Conservation (phyloP, 768 basidiomycete species). For the Russula lepida region DNA sequence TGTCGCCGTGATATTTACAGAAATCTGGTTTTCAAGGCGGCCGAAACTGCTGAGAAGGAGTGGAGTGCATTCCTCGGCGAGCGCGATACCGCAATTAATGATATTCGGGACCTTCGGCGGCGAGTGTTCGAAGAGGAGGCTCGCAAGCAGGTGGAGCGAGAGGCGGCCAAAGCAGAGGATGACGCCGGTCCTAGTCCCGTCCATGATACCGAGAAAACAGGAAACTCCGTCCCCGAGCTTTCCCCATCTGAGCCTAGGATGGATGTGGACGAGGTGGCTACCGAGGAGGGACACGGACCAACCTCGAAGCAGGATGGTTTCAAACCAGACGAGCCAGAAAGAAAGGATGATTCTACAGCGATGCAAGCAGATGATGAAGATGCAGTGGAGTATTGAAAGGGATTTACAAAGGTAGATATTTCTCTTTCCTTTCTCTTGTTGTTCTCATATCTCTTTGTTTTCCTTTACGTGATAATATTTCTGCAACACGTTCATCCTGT, state of each 20-base stretch:
- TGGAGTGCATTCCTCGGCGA: slow-evolving; percentile 59
- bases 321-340: slow-evolving; percentile 17
- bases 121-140: slow-evolving; percentile 61
- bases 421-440: slow-evolving; percentile 2
- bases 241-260: slow-evolving; percentile 18
- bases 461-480: slow-evolving; percentile 6
- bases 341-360: slow-evolving; percentile 28
- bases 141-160: slow-evolving; percentile 36
- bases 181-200: slow-evolving; percentile 19
- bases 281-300: slow-evolving; percentile 9
- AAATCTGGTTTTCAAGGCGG: slow-evolving; percentile 35
- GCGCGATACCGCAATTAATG: slow-evolving; percentile 47
- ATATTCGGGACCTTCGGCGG: slow-evolving; percentile 52
- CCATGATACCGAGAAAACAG: neutral
- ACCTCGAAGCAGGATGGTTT: slow-evolving; percentile 6
- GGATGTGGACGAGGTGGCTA: slow-evolving; percentile 17
- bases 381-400: slow-evolving; percentile 61
- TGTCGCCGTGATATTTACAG: neutral
- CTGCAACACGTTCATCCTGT: slow-evolving; percentile 11
- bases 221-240: slow-evolving; percentile 2
- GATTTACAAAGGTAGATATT: slow-evolving; percentile 13
- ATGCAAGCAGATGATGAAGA: slow-evolving; percentile 70
- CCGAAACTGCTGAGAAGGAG: slow-evolving; percentile 56
- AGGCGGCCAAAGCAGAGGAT: slow-evolving; percentile 30
- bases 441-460: slow-evolving; percentile 9